Percentiles rank a stretch among this genome's conserved stretches.
Conservation (phyloP, 352 stramenopile species). For the Thraustochytrium striatum region DNA sequence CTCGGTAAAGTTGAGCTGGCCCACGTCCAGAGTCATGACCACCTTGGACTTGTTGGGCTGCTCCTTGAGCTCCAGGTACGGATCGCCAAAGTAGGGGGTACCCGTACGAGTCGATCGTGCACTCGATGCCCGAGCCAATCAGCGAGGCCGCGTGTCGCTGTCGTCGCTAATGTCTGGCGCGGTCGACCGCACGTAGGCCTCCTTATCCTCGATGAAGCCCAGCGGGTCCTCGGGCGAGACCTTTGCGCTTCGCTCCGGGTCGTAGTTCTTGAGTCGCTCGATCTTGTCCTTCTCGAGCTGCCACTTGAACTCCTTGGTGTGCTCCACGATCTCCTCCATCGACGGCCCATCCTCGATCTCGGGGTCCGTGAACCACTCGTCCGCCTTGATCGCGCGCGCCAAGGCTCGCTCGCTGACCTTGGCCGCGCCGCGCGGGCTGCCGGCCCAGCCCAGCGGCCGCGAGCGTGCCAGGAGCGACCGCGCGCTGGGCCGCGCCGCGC, state of each 20-base stretch:
- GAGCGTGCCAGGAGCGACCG: not conserved
- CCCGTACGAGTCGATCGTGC: too few relatives aligned
- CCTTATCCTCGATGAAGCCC: too few relatives aligned
- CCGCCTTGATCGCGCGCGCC: not conserved
- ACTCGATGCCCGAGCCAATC: too few relatives aligned
- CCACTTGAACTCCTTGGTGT: not conserved
- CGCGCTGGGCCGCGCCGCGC: too few relatives aligned
- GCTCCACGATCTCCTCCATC: not conserved
- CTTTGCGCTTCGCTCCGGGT: too few relatives aligned
- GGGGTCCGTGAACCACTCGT: too few relatives aligned
- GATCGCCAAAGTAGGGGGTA: conserved; percentile 1
- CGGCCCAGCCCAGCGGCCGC: not conserved
- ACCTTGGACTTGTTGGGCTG: conserved; percentile 37
- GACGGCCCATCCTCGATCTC: not conserved
- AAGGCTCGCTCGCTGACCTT: not conserved
- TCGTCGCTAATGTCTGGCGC: too few relatives aligned
- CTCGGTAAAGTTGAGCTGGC: not conserved
- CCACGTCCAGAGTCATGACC: not conserved
- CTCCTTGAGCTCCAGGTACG: not conserved
- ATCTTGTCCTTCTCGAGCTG: conserved; percentile 9
- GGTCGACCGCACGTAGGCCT: too few relatives aligned
- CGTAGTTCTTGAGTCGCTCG: not conserved
- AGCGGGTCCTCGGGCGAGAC: too few relatives aligned
- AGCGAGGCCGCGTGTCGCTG: too few relatives aligned
- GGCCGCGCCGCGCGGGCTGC: not conserved